A percentile compares a stretch with the other conserved stretches of the same genome.
phyloP scores from a whole-genome alignment of 2,329 filamentous ascomycete genomes.

The Penicillium concentricum region DNA sequence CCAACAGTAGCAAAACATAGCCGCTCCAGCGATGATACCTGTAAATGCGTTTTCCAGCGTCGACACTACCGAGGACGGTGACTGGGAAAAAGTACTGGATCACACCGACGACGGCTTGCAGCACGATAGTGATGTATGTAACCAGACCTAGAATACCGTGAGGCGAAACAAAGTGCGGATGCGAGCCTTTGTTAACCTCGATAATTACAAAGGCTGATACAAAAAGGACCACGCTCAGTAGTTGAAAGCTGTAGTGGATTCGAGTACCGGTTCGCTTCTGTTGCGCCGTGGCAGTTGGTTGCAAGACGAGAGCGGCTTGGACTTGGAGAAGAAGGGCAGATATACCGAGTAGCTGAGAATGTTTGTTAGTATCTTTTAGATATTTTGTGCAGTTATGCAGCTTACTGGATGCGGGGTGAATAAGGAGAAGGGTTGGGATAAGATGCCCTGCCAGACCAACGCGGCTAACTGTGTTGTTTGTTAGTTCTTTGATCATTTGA shows the following conservation, averaged over 20 bases:
- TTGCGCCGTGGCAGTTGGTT: constrained; percentile 74
- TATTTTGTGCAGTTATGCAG: constrained; percentile 16
- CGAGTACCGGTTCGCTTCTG: constrained; percentile 68
- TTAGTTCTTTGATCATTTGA: neutral
- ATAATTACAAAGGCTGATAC: constrained; percentile 45
- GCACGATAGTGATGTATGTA: constrained; percentile 66
- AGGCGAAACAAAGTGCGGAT: constrained; percentile 68
- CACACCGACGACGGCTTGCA: constrained; percentile 77
- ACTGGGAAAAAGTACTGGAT: constrained; percentile 75
- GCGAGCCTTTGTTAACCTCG: constrained; percentile 73
- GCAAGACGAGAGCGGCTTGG: constrained; percentile 79
- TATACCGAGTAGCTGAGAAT: constrained; percentile 48
- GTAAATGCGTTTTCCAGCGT: constrained; percentile 78
- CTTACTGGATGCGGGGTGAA: constrained; percentile 87
- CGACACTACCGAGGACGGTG: constrained; percentile 70
- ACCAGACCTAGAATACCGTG: constrained; percentile 82
- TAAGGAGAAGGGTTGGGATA: constrained; percentile 69
- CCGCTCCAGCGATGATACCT: constrained; percentile 83
- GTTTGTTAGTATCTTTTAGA: neutral
- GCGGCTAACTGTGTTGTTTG: constrained; percentile 56
- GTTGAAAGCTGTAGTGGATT: constrained; percentile 67
- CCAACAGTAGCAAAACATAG: constrained; percentile 68
- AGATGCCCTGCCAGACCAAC: constrained; percentile 75
- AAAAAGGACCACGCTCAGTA: constrained; percentile 51
- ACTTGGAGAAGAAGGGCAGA: constrained; percentile 71